Base-by-base conservation (phyloP, 208 protist genomes). In the Trypanosoma mega region DNA sequence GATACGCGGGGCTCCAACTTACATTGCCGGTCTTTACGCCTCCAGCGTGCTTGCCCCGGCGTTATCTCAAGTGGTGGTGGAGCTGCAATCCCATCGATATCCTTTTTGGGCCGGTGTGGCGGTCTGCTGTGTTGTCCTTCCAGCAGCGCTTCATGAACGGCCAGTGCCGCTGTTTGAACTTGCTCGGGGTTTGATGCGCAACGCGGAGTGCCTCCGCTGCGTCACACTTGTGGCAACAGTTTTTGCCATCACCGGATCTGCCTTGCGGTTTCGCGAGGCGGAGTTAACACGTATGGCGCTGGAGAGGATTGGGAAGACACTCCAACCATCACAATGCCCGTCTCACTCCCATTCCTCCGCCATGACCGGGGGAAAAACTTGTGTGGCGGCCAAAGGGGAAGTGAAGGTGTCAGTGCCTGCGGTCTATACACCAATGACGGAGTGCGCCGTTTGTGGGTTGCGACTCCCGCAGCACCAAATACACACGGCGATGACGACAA, bases 381-480 rank as follows among this genome's bases (percentile, higher is more conserved):
- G n/a, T n/a, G n/a, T n/a, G n/a, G n/a, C n/a, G n/a, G n/a, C n/a
- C n/a, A n/a, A n/a, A n/a, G n/a, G n/a, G 4, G 3, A 30, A 16
- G 39, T 54, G 12, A 37, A 53, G 16, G 24, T 21, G 18, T 27
- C 14, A 23, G 8, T 27, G 2, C 12, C 14, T 44, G 4, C 30
- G 18, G 29, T 26, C 12, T 68, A 83, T 36, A 62, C 67, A 16
- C 78, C 84, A 3, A 73, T 85, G 18, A 67, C 51, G 34, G 68
- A 68, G 12, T 92, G 85, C 52, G 80, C 81, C 3, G 74, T 92
- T 21, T 92, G 85, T 48, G 78, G 79, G 1, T 68, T 92, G 9
- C 67, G 75, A 4, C 61, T 89, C 20, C 69, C 71, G 44, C 58
- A 69, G 14, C 54, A 61, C 54, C 39, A 48, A 49, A 34, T 5